A percentile compares a stretch with the other conserved stretches of the same genome.
These are phyloP conservation scores for Neofusicoccum parvum DNA, from an alignment of 2,329 filamentous ascomycete species.

Conservation along the genomic window DNA sequence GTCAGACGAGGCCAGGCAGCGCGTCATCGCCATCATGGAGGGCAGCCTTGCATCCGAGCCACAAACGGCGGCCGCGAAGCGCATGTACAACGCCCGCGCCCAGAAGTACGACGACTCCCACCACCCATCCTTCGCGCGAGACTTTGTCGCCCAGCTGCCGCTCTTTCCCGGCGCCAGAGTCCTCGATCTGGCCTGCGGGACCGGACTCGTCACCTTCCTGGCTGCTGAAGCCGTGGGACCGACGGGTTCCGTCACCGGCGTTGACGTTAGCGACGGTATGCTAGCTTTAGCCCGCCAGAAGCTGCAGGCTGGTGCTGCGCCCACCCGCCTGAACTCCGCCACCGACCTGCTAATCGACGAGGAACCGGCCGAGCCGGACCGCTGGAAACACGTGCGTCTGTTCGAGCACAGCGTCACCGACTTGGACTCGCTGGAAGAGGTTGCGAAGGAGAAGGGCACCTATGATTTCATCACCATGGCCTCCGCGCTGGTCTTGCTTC, in stretches of 20 bases:
- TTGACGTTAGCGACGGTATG: conserved; percentile 44
- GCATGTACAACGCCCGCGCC: conserved; percentile 40
- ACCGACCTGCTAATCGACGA: conserved; percentile 27
- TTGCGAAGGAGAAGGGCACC: conserved; percentile 29
- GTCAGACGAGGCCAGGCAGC: not conserved
- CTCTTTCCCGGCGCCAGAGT: conserved; percentile 42
- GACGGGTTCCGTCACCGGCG: conserved; percentile 40
- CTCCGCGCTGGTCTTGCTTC: conserved; percentile 45
- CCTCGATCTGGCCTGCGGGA: conserved; percentile 52
- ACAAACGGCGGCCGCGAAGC: conserved; percentile 27
- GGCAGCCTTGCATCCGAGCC: not conserved
- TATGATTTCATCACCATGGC: conserved; percentile 44
- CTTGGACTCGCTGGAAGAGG: conserved; percentile 28
- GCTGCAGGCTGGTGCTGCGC: not conserved
- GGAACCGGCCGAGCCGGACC: conserved; percentile 19
- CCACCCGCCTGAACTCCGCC: not conserved
- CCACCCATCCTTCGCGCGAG: conserved; percentile 43
- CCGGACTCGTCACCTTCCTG: conserved; percentile 46
- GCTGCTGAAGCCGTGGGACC: conserved; percentile 42
- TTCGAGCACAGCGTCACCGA: conserved; percentile 41
- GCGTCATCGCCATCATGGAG: conserved; percentile 12
- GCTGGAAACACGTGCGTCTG: conserved; percentile 38
- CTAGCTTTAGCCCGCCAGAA: conserved; percentile 24
- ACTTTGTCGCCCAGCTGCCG: conserved; percentile 38
- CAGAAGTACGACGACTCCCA: conserved; percentile 44